Conservation (phyloP, 345 rosid genomes). For the Eucalyptus tenuipes region DNA sequence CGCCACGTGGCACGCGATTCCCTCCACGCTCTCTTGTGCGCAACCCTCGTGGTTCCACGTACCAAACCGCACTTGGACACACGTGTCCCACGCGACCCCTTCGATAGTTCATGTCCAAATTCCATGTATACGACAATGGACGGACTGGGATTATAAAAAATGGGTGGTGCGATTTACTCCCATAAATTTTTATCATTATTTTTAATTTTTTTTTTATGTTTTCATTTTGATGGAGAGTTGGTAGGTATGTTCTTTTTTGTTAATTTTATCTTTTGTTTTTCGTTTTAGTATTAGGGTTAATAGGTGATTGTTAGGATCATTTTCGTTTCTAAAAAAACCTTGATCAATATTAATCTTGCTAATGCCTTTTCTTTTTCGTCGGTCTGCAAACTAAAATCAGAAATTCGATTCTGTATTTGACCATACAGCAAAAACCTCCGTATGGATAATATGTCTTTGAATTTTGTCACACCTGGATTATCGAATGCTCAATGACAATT, state of each 20-base stretch:
- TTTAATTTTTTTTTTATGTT: fast-evolving
- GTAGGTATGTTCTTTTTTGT: background rate
- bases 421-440: fast-evolving
- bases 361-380: background rate
- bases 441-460: background rate
- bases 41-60: constrained; percentile 20
- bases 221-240: background rate
- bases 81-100: background rate
- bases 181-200: background rate
- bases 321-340: background rate
- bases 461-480: background rate
- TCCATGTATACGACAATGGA: background rate
- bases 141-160: background rate
- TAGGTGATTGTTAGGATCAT: background rate
- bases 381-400: fast-evolving
- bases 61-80: background rate
- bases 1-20: constrained; percentile 5
- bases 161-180: background rate
- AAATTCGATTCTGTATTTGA: background rate
- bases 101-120: background rate
- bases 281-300: background rate
- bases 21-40: constrained; percentile 27
- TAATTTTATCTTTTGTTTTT: background rate
- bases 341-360: background rate
- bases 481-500: background rate